Evolutionary conservation across 1,284 basidiomycete genomes (phyloP), one percentile per base, ranked within the genome.

Genomic region (Cutaneotrichosporon sp.): DNA sequence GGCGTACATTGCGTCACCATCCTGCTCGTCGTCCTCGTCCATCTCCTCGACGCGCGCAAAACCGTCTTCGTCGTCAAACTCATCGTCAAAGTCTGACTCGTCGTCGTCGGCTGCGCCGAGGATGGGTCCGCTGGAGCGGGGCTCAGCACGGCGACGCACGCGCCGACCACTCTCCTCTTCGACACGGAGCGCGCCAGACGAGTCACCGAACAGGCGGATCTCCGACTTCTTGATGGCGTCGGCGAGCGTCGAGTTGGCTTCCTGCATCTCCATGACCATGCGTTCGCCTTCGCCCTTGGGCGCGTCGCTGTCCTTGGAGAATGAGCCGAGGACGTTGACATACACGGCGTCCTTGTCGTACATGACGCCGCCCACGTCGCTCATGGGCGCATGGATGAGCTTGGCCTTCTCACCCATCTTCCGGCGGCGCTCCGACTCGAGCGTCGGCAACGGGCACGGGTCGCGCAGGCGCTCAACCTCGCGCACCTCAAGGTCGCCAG

Each of bases 281-380:
- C 88, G 87, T 75, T 98, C 95, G 14, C 96, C 97, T 80, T 98
- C 96, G 13, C 95, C 89, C 73, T 90, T 88, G 3, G 84, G 84
- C 57, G 84, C 81, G 57, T 79, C 80, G 50, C 79, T 80, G 56
- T 81, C 77, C 63, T 89, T 85, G 5, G 91, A 89, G 74, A 99
- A 99, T 74, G 86, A 94, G 1, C 97, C 97, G 4, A 92, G 91
- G 4, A 98, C 95, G 75, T 97, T 98, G 72, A 99, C 90, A 84
- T 92, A 99, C 2, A 99, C 95, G 0, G 95, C 93, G 74, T 99
- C 97, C 80, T 98, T 98, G 83, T 99, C 97, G 76, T 97, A 98
- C 82, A 92, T 89, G 66, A 99, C 88, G 9, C 96, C 97, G 22
- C 96, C 96, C 2, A 98, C 90, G 74, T 97, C 96, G 77, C 92